Percentiles rank a stretch among this genome's conserved stretches.
Evolutionary conservation across 352 stramenopile species (phyloP).

Genomic region (Phytopythium oedochilum): DNA sequence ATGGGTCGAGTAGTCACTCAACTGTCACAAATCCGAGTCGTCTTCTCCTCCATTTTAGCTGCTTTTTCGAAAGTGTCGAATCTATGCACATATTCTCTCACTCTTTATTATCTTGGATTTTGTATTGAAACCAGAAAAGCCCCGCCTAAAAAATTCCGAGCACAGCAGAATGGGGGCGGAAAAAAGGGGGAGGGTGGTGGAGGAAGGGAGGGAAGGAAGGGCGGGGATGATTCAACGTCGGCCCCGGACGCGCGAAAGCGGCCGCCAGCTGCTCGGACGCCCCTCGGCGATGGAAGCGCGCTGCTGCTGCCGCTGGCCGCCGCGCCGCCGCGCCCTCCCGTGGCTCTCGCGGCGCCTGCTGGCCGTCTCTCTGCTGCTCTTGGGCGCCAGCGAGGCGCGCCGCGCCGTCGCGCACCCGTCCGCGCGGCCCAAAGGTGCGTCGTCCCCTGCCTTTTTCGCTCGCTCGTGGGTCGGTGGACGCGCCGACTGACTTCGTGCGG

Average conservation of each 20-base stretch:
- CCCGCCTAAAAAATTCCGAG: neutral
- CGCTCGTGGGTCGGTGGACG: neutral
- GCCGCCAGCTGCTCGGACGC: neutral
- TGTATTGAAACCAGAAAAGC: neutral
- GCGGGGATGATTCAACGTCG: neutral
- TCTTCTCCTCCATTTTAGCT: neutral
- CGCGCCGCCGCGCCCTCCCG: neutral
- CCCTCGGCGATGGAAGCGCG: neutral
- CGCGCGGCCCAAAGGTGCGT: conserved; percentile 22
- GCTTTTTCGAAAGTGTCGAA: neutral
- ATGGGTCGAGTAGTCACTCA: neutral
- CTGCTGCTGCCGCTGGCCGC: conserved; percentile 2
- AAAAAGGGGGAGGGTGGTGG: neutral
- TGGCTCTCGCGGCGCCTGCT: conserved; percentile 18
- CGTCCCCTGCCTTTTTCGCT: neutral
- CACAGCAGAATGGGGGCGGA: neutral
- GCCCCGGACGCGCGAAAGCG: too few species aligned
- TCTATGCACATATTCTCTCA: neutral
- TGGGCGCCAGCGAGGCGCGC: conserved; percentile 30
- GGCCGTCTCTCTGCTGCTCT: conserved; percentile 17
- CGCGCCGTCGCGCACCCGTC: conserved; percentile 18
- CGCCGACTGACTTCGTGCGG: neutral
- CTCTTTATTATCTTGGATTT: neutral
- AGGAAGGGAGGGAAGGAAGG: neutral
- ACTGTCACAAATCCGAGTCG: neutral